phyloP scores from a whole-genome alignment of 1,284 basidiomycete species.

The Trichosporon sp. region DNA sequence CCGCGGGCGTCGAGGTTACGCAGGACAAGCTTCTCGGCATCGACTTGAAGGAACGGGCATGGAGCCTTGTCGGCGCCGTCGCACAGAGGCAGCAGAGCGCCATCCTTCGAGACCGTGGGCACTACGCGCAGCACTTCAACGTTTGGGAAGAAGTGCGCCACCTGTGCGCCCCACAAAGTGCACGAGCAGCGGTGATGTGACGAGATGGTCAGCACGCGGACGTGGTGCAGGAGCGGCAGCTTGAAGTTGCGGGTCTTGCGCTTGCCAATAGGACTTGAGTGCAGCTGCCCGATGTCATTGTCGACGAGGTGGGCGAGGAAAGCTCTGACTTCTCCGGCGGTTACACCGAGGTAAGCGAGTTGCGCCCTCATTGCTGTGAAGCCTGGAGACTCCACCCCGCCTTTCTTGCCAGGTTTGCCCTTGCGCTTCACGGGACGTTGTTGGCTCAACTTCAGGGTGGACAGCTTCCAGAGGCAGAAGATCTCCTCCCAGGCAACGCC shows the following conservation, averaged over 20 bases:
- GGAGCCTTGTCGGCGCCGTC: neutral
- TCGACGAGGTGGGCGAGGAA: neutral
- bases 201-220: slow-evolving; percentile 2
- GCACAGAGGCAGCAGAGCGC: neutral
- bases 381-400: neutral
- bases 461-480: neutral
- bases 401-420: neutral
- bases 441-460: neutral
- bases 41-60: neutral
- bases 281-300: neutral
- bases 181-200: slow-evolving; percentile 5
- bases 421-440: neutral
- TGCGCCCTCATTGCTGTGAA: neutral
- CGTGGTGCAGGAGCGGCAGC: neutral
- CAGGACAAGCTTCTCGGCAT: neutral
- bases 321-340: neutral
- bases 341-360: neutral
- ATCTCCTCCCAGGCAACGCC: neutral
- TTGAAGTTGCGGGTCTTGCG: slow-evolving; percentile 4
- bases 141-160: neutral
- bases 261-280: neutral
- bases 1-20: slow-evolving; percentile 4
- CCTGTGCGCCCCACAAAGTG: neutral
- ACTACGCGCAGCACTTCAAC: neutral
- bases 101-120: neutral